Percentiles rank a stretch among this genome's conserved stretches.
phyloP scores from a whole-genome alignment of 2,329 filamentous ascomycete genomes.

The Monosporascus sp. region DNA sequence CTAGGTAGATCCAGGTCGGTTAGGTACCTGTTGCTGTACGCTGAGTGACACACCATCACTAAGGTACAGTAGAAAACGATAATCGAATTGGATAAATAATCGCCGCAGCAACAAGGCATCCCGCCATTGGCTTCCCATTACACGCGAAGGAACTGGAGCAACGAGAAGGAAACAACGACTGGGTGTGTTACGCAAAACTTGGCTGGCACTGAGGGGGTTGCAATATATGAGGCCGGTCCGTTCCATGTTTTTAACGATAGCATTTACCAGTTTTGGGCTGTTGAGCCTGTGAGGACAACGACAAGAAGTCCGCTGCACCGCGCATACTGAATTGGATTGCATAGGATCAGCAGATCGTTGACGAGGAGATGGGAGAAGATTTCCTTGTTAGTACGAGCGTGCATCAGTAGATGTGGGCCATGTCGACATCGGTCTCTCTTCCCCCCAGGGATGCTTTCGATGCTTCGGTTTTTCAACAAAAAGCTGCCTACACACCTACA shows the following conservation, averaged over 20 bases:
- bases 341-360: not conserved
- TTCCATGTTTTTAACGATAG: not conserved
- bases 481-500: too few species aligned
- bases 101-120: not conserved
- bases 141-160: too few species aligned
- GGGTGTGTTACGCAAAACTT: not conserved
- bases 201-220: not conserved
- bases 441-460: too few species aligned
- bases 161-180: not conserved
- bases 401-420: not conserved
- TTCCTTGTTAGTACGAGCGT: not conserved
- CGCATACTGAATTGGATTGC: not conserved
- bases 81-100: not conserved
- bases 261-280: not conserved
- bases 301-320: not conserved
- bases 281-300: not conserved
- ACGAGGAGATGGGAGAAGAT: not conserved
- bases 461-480: too few species aligned
- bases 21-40: not conserved
- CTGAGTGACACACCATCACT: not conserved
- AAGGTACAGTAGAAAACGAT: not conserved
- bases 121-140: not conserved
- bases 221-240: not conserved
- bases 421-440: conserved; percentile 1
- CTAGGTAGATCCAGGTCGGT: not conserved